Base-by-base conservation (phyloP, 2,329 filamentous ascomycete genomes). In the Dothideomycetes sp. region DNA sequence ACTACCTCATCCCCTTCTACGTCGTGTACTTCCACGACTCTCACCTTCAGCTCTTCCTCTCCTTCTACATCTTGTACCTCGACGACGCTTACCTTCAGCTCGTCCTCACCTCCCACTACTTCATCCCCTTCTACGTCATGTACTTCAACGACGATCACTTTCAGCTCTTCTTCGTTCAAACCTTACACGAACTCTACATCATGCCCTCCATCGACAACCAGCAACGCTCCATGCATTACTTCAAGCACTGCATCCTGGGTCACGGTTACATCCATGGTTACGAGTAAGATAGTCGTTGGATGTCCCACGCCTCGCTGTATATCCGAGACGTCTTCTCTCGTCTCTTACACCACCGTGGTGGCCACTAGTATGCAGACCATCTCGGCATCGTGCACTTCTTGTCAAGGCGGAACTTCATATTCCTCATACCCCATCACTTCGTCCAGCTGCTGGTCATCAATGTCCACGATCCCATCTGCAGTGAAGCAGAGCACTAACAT, bases 291-390 rank as follows among this genome's bases (percentile, higher is more conserved):
- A n/a, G n/a, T n/a, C n/a, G n/a, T n/a, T n/a, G n/a, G n/a, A n/a
- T n/a, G n/a, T n/a, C 7, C 15, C 12, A 15, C 16, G 6, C 13
- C 24, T 13, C 27, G 16, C 17, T 11, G 11, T 29, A 10, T 11
- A 10, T 9, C 23, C 5, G 9, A 24, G 29, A 7, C n/a, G 3
- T 16, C 29, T 29, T n/a, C n/a, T 3, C 13, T n/a, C 9, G 6
- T 23, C 10, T 22, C 29, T 13, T 33, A 18, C 2, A 40, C 15
- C n/a, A 40, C 22, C 8, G 37, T 40, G 9, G 37, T 40, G 22
- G 29, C 29, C 27, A 40, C 29, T 11, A 19, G 29, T 9, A 22
- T 15, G 29, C 29, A 33, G 15, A 27, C 18, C n/a, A 17, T 33
- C 5, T 24, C 37, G 3, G 20, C 16, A 9, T 6, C 11, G 3